A percentile compares a stretch with the other conserved stretches of the same genome.
Evolutionary conservation across 108 stramenopile genomes (phyloP).

Genomic region (Skeletonema grethae): DNA sequence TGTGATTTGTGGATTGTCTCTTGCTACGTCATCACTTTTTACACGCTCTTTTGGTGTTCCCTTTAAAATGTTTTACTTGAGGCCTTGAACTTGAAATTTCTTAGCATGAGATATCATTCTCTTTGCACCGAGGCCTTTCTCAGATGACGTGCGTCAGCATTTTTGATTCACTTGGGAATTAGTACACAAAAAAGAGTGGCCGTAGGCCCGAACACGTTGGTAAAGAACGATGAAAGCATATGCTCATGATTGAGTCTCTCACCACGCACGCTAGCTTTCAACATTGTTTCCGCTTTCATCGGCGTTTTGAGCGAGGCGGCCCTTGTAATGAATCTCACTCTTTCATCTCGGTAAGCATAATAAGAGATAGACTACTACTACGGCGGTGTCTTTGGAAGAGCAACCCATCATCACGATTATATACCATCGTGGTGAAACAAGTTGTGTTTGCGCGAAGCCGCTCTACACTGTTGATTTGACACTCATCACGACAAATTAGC

Average conservation of each 20-base stretch:
- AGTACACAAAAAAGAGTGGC: not conserved
- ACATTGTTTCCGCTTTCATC: not conserved
- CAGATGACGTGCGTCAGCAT: not conserved
- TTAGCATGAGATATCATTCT: too few relatives aligned
- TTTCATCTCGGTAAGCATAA: not conserved
- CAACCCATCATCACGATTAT: constrained; percentile 12
- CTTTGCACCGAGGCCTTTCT: not conserved
- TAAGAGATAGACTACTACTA: not conserved
- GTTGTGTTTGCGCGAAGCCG: constrained; percentile 18
- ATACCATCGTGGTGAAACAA: constrained; percentile 12
- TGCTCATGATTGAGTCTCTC: not conserved
- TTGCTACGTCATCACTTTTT: too few relatives aligned
- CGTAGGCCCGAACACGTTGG: not conserved
- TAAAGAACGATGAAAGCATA: constrained; percentile 5
- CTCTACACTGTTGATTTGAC: constrained; percentile 51
- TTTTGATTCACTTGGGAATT: not conserved
- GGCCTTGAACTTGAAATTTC: too few relatives aligned
- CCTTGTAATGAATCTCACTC: not conserved
- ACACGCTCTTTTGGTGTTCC: too few relatives aligned
- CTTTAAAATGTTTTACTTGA: too few relatives aligned
- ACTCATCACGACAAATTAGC: constrained; percentile 46
- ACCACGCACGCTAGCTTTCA: not conserved
- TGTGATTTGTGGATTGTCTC: too few relatives aligned
- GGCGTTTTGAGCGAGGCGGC: not conserved
- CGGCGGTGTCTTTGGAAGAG: not conserved